Evolutionary conservation across 2,329 filamentous ascomycete genomes (phyloP), one percentile per base, ranked within the genome.

Genomic region (Claviceps pazoutovae): DNA sequence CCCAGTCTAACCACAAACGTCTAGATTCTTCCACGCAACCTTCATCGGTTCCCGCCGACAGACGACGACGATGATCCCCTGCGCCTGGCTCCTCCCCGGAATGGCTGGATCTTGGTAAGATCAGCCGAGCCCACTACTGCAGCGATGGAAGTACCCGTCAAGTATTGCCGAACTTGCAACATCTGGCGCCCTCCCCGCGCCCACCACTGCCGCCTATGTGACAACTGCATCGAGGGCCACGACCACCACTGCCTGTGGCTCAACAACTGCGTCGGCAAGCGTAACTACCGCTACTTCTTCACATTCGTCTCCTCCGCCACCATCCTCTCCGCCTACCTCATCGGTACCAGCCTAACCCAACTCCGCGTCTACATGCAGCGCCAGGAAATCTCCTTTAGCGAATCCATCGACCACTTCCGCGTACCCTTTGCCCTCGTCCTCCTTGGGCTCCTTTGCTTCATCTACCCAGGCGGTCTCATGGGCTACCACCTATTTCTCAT

Each of bases 181-280:
- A 90, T 98, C 59, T 98, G 93, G 93, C 86, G 93, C 2, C 93
- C 93, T 38, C 90, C 91, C 30, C 86, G 93, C 53, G 89, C 88
- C 53, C 94, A 98, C 64, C 93, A 98, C 70, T 98, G 93, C 69
- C 86, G 93, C 53, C 78, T 95, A 30, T 98, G 93, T 70, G 91
- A 98, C 69, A 96, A 94, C 66, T 98, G 93, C 66, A 80, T 98
- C 54, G 93, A 98, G 68, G 95, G 89, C 0, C 88, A 96, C 59
- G 93, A 98, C 63, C 93, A 98, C 63, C 93, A 98, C 68, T 98
- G 93, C 62, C 90, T 97, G 16, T 98, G 93, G 93, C 79, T 98
- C 56, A 98, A 98, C 71, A 98, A 98, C 66, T 98, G 93, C 58
- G 85, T 98, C 48, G 93, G 93, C 44, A 84, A 91, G 58, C 87